phyloP scores from a whole-genome alignment of 2,329 filamentous ascomycete genomes.

The Ascochyta fabae region DNA sequence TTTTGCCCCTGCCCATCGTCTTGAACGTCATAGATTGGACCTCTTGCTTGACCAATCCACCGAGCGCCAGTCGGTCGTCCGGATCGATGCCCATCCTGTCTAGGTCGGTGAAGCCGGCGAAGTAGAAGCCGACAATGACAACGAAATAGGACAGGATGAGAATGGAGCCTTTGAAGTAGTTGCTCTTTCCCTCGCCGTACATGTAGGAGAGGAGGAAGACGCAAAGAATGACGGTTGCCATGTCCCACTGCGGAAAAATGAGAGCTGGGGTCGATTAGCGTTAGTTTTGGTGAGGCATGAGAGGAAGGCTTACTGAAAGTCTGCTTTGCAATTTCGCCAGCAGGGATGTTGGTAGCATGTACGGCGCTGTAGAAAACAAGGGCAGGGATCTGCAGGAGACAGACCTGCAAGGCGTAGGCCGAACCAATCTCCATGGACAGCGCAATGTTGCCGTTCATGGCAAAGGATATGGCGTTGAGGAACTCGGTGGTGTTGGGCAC shows the following conservation, averaged over 20 bases:
- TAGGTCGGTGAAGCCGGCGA: conserved; percentile 70
- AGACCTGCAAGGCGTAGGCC: conserved; percentile 95
- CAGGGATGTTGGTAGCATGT: conserved; percentile 65
- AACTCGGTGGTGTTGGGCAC: conserved; percentile 99
- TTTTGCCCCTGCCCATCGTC: conserved; percentile 34
- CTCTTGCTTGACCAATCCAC: conserved; percentile 36
- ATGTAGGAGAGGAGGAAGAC: conserved; percentile 97
- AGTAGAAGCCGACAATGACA: conserved; percentile 89
- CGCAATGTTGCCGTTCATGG: conserved; percentile 99
- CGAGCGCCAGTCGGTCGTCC: conserved; percentile 44
- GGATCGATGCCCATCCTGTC: conserved; percentile 49
- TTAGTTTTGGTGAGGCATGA: neutral
- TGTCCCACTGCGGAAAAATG: conserved; percentile 98
- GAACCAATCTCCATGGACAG: conserved; percentile 99
- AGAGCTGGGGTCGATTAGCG: conserved; percentile 60
- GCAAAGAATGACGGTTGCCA: conserved; percentile 95
- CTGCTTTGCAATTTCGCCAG: conserved; percentile 62
- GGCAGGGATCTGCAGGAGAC: conserved; percentile 90
- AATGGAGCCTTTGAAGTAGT: conserved; percentile 99
- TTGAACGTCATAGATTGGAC: conserved; percentile 46
- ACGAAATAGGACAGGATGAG: conserved; percentile 92
- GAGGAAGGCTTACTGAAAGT: conserved; percentile 65
- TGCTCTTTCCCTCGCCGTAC: conserved; percentile 98
- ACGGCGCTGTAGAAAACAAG: conserved; percentile 89
- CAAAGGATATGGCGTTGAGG: conserved; percentile 97